Conservation (phyloP, 129 eudicot species). For the Heracleum sosnowskyi region DNA sequence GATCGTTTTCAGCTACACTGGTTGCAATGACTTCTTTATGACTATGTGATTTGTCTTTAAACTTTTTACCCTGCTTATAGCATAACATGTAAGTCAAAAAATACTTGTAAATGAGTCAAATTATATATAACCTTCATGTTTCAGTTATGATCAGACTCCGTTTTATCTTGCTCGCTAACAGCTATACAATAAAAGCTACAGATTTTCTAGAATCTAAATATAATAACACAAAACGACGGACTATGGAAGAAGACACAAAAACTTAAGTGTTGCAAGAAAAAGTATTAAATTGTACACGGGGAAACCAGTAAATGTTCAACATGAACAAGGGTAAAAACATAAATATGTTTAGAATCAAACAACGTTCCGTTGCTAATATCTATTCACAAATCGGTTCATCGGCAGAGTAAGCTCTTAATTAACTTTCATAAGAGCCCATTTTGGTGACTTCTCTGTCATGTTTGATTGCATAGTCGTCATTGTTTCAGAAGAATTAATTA, state of each 20-base stretch:
- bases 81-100: background rate
- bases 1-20: slow-evolving; percentile 53
- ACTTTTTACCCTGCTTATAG: slow-evolving; percentile 68
- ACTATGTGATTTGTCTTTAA: slow-evolving; percentile 61
- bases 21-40: slow-evolving; percentile 45
- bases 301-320: background rate
- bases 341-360: too few relatives aligned
- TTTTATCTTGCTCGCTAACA: background rate
- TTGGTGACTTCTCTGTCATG: background rate
- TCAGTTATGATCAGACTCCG: background rate
- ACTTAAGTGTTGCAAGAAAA: background rate
- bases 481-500: background rate
- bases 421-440: background rate
- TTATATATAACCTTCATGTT: background rate
- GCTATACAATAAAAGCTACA: too few relatives aligned
- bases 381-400: too few relatives aligned
- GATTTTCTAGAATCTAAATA: background rate
- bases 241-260: background rate
- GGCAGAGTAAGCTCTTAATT: background rate
- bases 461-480: background rate
- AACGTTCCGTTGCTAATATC: too few relatives aligned
- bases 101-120: background rate
- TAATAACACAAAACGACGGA: background rate
- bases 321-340: background rate
- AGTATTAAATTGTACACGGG: background rate